Conservation (phyloP, 2,329 filamentous ascomycete genomes). For the Lecanosticta acicola region DNA sequence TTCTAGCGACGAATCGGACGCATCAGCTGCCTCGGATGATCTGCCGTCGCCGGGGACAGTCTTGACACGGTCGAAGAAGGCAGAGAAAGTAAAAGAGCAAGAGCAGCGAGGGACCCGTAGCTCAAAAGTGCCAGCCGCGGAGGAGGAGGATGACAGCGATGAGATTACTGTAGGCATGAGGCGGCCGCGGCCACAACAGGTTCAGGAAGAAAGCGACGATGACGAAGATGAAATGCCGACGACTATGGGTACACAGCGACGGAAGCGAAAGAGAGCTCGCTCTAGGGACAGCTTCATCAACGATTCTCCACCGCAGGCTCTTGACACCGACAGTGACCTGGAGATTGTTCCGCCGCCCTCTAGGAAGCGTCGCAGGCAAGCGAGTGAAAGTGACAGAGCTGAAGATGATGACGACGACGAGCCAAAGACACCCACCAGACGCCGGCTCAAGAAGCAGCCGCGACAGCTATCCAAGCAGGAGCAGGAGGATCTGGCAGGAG, state of each 20-base stretch:
- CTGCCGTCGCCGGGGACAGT: slow-evolving; percentile 8
- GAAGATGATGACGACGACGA: slow-evolving; percentile 13
- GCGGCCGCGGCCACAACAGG: slow-evolving; percentile 1
- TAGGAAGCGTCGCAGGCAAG: slow-evolving; percentile 14
- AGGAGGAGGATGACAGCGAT: slow-evolving; percentile 14
- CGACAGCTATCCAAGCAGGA: slow-evolving; percentile 29
- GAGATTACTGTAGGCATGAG: slow-evolving; percentile 1
- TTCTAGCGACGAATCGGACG: slow-evolving; percentile 22
- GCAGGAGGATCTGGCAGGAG: slow-evolving; percentile 41
- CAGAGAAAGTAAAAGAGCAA: slow-evolving; percentile 5
- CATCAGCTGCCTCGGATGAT: slow-evolving; percentile 11
- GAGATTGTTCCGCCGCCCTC: slow-evolving; percentile 16
- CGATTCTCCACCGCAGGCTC: slow-evolving; percentile 15
- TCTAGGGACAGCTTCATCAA: slow-evolving; percentile 24
- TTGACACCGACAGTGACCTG: slow-evolving; percentile 30
- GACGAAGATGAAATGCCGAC: slow-evolving; percentile 30
- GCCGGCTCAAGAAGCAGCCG: slow-evolving; percentile 18
- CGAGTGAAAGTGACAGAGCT: slow-evolving; percentile 9
- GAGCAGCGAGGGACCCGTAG: slow-evolving; percentile 6
- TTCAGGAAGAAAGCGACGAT: slow-evolving; percentile 21
- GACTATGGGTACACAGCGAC: slow-evolving; percentile 23
- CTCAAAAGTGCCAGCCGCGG: slow-evolving; percentile 1
- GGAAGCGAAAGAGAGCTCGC: slow-evolving; percentile 11
- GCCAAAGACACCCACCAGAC: slow-evolving; percentile 23
- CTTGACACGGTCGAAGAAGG: slow-evolving; percentile 5